These are phyloP conservation scores for Leavenworthia alabamica DNA, from an alignment of 345 rosid species.

Conservation along the genomic window DNA sequence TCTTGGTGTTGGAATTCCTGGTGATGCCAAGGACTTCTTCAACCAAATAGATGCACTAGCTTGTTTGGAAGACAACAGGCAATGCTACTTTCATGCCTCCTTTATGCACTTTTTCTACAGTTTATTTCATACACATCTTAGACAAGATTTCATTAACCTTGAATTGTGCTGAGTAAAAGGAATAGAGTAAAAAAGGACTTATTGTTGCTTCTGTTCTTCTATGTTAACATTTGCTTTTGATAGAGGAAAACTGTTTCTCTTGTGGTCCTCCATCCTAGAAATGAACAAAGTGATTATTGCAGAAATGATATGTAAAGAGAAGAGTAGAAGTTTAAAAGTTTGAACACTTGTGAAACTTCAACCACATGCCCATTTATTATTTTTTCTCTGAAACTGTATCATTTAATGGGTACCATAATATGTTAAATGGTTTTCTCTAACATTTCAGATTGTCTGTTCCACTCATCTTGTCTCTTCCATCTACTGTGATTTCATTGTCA, in stretches of 20 bases:
- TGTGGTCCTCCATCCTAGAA: not conserved
- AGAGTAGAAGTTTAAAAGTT: not conserved
- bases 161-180: not conserved
- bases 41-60: slow-evolving; percentile 80
- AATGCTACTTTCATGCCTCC: slow-evolving; percentile 25
- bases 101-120: not conserved
- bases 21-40: slow-evolving; percentile 79
- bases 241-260: not conserved
- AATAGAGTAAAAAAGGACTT: not conserved
- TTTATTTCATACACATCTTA: slow-evolving; percentile 1
- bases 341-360: not conserved
- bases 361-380: not conserved
- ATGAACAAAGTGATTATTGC: not conserved
- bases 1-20: slow-evolving; percentile 82
- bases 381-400: not conserved
- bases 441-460: slow-evolving; percentile 71
- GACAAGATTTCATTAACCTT: not conserved
- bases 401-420: not conserved
- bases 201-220: not conserved
- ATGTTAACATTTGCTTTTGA: not conserved
- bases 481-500: slow-evolving; percentile 72
- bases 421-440: slow-evolving; percentile 13
- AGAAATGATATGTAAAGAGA: not conserved
- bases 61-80: slow-evolving; percentile 73
- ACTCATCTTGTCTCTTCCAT: slow-evolving; percentile 74